Evolutionary conservation across 2,329 filamentous ascomycete species (phyloP).

Genomic region (Elsinoe perseae): DNA sequence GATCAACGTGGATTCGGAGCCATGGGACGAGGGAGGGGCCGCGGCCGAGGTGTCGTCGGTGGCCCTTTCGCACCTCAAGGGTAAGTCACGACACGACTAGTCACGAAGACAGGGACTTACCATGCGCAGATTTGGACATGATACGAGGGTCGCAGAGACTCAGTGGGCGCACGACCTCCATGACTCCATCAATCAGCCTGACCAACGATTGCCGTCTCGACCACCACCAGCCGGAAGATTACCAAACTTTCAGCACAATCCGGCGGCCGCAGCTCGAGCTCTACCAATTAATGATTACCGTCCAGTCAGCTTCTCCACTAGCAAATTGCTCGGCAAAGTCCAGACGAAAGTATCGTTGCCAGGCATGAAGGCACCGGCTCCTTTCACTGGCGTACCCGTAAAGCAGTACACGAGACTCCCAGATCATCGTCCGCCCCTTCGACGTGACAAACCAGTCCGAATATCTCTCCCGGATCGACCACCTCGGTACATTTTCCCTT

Average conservation of each 20-base stretch:
- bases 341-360: slow-evolving; percentile 76
- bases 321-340: slow-evolving; percentile 74
- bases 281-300: slow-evolving; percentile 16
- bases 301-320: slow-evolving; percentile 59
- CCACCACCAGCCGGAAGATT: slow-evolving; percentile 1
- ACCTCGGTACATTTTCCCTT: slow-evolving; percentile 85
- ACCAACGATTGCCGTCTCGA: slow-evolving; percentile 1
- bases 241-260: slow-evolving; percentile 1
- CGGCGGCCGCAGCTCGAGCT: slow-evolving; percentile 5
- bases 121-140: slow-evolving; percentile 18
- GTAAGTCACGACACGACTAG: slow-evolving; percentile 41
- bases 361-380: slow-evolving; percentile 61
- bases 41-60: slow-evolving; percentile 53
- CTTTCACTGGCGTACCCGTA: slow-evolving; percentile 68
- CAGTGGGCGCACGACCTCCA: slow-evolving; percentile 96
- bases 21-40: slow-evolving; percentile 57
- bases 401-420: slow-evolving; percentile 91
- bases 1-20: slow-evolving; percentile 70
- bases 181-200: slow-evolving; percentile 46
- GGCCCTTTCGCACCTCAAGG: slow-evolving; percentile 49
- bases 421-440: slow-evolving; percentile 85
- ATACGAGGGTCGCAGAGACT: slow-evolving; percentile 59
- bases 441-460: slow-evolving; percentile 91
- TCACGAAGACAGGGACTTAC: neutral
- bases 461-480: slow-evolving; percentile 76